Evolutionary conservation across 148 eudicot genomes (phyloP).

Genomic region (Amaranthus hypochondriacus): DNA sequence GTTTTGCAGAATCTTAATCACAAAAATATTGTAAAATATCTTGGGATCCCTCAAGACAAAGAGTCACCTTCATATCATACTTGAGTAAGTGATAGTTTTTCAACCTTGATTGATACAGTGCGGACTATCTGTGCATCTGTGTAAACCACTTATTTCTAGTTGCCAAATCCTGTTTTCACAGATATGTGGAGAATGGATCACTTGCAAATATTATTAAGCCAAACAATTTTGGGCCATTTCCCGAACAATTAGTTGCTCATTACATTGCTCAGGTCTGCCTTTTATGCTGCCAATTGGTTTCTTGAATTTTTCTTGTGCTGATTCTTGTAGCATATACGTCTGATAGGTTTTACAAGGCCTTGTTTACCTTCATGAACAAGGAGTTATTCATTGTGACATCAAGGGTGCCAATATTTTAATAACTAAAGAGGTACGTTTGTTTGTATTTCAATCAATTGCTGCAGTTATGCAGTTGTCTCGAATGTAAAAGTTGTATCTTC

Average conservation of each 20-base stretch:
- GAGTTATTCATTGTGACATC: conserved; percentile 98
- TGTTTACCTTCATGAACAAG: conserved; percentile 98
- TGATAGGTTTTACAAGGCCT: conserved; percentile 88
- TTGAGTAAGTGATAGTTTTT: conserved; percentile 60
- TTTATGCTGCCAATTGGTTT: conserved; percentile 4
- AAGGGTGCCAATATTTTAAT: conserved; percentile 98
- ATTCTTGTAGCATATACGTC: background rate
- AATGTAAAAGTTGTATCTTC: background rate
- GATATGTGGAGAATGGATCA: conserved; percentile 99
- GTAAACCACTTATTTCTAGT: conserved; percentile 11
- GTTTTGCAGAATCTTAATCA: conserved; percentile 85
- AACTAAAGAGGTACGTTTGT: conserved; percentile 77
- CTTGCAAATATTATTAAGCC: conserved; percentile 98
- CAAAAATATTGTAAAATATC: conserved; percentile 97
- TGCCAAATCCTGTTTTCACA: conserved; percentile 23
- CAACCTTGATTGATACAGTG: conserved; percentile 3
- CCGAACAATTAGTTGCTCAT: conserved; percentile 93
- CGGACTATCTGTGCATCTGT: background rate
- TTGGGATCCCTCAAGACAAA: conserved; percentile 95
- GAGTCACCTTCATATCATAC: conserved; percentile 94
- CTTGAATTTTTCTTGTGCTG: conserved; percentile 11
- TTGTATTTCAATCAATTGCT: background rate
- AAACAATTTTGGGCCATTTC: conserved; percentile 98
- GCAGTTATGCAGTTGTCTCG: background rate
- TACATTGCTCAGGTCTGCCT: conserved; percentile 85